Evolutionary conservation across 129 eudicot species (phyloP), one percentile per base, ranked within the genome.

Genomic region (Apium graveolens): DNA sequence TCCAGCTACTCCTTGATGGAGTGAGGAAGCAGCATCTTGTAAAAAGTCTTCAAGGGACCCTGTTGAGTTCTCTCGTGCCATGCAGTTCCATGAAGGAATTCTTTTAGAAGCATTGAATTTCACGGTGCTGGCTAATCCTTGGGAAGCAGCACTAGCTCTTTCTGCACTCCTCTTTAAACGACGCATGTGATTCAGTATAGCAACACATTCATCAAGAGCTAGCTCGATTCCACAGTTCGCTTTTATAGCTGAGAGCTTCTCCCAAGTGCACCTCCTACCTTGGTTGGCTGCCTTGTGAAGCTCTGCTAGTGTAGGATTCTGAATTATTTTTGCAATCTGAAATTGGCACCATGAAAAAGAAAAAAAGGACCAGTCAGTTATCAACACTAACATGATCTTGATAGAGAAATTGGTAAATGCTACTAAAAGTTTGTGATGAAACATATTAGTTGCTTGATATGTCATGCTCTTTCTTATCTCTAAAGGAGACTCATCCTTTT

Each of bases 261-360:
- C 99, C 99, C 99, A 95, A 5, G 95, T 95, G 88, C 99, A 88
- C 60, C 99, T 88, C 35, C 97, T 82, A 7, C 99, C 99, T 80
- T 95, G 99, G 77, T 92, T 88, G 11, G 99, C 96, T 24, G 99
- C 87, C 77, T 92, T 92, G 70, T 92, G 97, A 45, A 95, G 92
- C 83, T 95, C 99, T 79, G 82, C 68, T 75, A 84, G 88, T 27
- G 99, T 88, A 10, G 99, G 99, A 71, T 95, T 95, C 74, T 90
- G 94, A 68, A 95, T 95, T 79, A 95, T 90, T 81, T 92, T 95
- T 4, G 90, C 90, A 51, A 88, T 87, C 97, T 95, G 91, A 66
- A 3, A 66, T 31, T 66, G 41, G 39, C 39, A 65, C 37, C 72
- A 66, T 13, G 39, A 66, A 66, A 66, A 65, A 20, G 14, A 63